These are phyloP conservation scores for Hygrophoropsis aurantiaca DNA, from an alignment of 768 basidiomycete genomes.

Conservation along the genomic window DNA sequence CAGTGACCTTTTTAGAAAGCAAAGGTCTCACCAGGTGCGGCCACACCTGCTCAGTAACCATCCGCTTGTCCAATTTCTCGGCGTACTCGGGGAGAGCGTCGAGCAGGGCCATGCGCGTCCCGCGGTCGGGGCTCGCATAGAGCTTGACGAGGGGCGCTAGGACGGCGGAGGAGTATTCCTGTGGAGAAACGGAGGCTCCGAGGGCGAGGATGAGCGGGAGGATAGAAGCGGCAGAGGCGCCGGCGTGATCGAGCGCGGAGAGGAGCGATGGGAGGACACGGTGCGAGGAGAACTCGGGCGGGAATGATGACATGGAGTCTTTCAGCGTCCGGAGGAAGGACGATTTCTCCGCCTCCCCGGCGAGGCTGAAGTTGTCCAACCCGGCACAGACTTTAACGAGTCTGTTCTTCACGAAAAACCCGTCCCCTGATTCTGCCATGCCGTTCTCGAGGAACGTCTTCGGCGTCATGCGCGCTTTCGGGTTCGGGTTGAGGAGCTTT, in stretches of 20 bases:
- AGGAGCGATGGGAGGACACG: constrained; percentile 87
- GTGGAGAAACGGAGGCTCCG: constrained; percentile 65
- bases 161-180: constrained; percentile 69
- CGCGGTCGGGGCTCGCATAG: constrained; percentile 87
- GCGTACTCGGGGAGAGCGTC: constrained; percentile 83
- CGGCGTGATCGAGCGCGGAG: constrained; percentile 75
- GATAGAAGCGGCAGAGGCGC: constrained; percentile 72
- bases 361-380: constrained; percentile 81
- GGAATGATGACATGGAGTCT: constrained; percentile 78
- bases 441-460: constrained; percentile 79
- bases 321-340: constrained; percentile 71
- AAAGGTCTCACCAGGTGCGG: constrained; percentile 88
- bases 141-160: constrained; percentile 80
- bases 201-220: constrained; percentile 84
- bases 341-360: constrained; percentile 78
- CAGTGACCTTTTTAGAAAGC: too few relatives aligned
- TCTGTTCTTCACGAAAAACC: constrained; percentile 82
- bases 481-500: constrained; percentile 86
- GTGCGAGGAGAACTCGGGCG: constrained; percentile 79
- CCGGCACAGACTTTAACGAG: constrained; percentile 84
- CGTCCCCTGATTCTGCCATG: constrained; percentile 65
- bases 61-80: constrained; percentile 84
- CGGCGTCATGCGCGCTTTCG: constrained; percentile 72
- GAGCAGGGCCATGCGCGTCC: constrained; percentile 90
- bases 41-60: constrained; percentile 86